Evolutionary conservation across 495 filamentous ascomycete species (phyloP), one percentile per base, ranked within the genome.

Genomic region (Tuber calosporum): DNA sequence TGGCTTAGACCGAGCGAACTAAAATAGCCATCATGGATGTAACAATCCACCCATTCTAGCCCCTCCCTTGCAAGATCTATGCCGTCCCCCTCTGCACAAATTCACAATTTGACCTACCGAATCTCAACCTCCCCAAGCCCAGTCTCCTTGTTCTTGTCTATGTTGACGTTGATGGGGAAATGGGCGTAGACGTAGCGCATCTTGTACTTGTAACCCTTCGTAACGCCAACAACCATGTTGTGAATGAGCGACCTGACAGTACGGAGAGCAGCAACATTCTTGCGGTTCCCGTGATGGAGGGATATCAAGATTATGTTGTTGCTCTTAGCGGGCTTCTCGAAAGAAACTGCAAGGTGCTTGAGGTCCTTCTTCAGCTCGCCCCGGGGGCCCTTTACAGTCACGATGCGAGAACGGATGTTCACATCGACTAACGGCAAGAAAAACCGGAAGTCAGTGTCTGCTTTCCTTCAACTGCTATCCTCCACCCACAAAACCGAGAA

Each of bases 141-240:
- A 77, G 93, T 95, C 87, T 98, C 94, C 80, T 84, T 84, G 88
- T 96, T 95, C 91, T 96, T 94, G 75, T 98, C 93, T 79, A 99
- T 85, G 88, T 98, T 98, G 84, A 99, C 95, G 88, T 98, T 99
- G 92, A 99, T 99, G 84, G 95, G 95, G 84, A 99, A 99, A 89
- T 99, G 95, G 81, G 95, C 95, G 85, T 99, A 99, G 86, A 99
- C 95, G 86, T 99, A 99, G 79, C 95, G 92, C 95, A 99, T 98
- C 91, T 98, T 99, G 91, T 99, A 99, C 87, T 94, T 94, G 92
- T 91, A 99, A 76, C 95, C 95, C 87, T 91, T 94, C 83, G 96
- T 99, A 75, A 99, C 95, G 85, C 95, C 95, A 83, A 93, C 90
- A 86, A 98, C 92, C 84, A 99, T 81, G 90, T 99, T 99, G 89